Evolutionary conservation across 306 rosid species (phyloP).

Genomic region (Cucumis melo): DNA sequence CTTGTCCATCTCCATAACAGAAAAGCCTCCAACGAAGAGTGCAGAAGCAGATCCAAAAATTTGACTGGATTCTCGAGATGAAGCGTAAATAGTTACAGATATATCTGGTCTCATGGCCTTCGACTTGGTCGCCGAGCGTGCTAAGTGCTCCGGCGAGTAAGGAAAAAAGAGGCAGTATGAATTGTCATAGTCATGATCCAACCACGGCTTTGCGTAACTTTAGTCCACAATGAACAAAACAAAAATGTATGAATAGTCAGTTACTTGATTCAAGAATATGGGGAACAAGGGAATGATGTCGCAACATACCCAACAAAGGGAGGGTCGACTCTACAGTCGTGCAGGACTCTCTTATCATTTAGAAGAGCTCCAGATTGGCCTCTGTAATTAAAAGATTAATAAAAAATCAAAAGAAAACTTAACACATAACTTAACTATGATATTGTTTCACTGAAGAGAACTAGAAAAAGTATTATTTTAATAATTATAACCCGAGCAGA

Average conservation of each 20-base stretch:
- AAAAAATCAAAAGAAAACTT: conserved; percentile 4
- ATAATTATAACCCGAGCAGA: neutral
- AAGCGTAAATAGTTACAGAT: conserved; percentile 51
- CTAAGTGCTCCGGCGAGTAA: conserved; percentile 82
- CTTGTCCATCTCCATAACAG: conserved; percentile 56
- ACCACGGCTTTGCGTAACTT: conserved; percentile 83
- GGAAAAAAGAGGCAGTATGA: conserved; percentile 85
- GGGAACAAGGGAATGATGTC: neutral
- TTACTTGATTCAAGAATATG: neutral
- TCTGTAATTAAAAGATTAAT: conserved; percentile 13
- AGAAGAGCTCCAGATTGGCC: conserved; percentile 29
- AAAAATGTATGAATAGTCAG: conserved; percentile 11
- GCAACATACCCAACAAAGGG: conserved; percentile 71
- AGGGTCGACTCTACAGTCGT: conserved; percentile 77
- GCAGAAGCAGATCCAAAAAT: conserved; percentile 69
- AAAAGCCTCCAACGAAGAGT: conserved; percentile 81
- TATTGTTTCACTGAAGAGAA: neutral
- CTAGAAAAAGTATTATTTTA: neutral
- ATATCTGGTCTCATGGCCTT: conserved; percentile 59
- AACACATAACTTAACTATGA: neutral
- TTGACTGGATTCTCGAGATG: conserved; percentile 40
- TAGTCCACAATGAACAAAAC: conserved; percentile 18
- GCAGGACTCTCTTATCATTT: conserved; percentile 26
- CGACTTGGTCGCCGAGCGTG: conserved; percentile 46
- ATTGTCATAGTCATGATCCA: conserved; percentile 54